Evolutionary conservation across 257 asterid species (phyloP), one percentile per base, ranked within the genome.

Genomic region (Nicotiana sylvestris): DNA sequence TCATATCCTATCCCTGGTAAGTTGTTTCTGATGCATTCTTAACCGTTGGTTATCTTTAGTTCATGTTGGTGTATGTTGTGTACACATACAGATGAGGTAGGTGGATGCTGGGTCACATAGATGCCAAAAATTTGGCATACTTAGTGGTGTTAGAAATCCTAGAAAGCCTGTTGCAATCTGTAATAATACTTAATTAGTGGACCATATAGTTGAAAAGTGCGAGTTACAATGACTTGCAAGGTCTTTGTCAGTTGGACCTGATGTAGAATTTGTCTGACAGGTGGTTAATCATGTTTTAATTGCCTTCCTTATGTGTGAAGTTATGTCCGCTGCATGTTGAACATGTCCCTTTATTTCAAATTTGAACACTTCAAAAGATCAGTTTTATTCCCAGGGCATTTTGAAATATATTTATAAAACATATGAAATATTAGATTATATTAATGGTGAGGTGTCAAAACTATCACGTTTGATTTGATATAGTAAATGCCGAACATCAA

Each of bases 1-100:
- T 82, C 83, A 68, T 83, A 91, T 89, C 97, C 99, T 82, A 68
- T 93, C 84, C 97, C 97, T 9, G 98, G 99, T 92, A 88, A 76
- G 97, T 82, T 43, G n/a, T 55, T 68, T 67, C 56, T 43, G 4
- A 15, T 67, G 80, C 62, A 27, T 61, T 49, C 27, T 72, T 74
- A 25, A 13, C 16, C 16, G 29, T 13, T 49, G 64, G 43, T 25
- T 7, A 74, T 74, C 39, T 27, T 39, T 74, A 25, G 16, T 49
- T 74, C 64, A 13, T 74, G 80, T 27, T 74, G 64, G 62, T 27
- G 16, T 29, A 15, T 74, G 43, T 49, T 51, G 25, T 46, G 16
- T 77, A 13, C n/a, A 39, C 61, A 27, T 49, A 60, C 57, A 58
- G 46, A 8, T 80, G 55, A 30, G 60, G 57, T 82, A 33, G 76